Conservation (phyloP, 345 rosid species). For the Salix arbutifolia region DNA sequence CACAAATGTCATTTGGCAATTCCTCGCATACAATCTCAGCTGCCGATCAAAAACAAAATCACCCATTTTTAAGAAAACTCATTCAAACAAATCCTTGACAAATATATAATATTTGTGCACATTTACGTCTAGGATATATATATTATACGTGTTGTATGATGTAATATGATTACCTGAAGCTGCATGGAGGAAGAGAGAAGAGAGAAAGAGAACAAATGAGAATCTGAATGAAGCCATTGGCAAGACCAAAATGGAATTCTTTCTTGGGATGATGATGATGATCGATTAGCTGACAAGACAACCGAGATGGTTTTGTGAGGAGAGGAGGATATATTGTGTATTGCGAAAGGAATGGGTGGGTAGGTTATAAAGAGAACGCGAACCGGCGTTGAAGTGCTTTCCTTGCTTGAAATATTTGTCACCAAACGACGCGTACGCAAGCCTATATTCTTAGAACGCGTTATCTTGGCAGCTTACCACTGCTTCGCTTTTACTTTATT, state of each 20-base stretch:
- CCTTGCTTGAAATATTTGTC: neutral
- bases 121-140: too few species aligned
- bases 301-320: slow-evolving; percentile 11
- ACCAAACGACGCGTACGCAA: neutral
- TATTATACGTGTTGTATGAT: neutral
- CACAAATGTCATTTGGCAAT: slow-evolving; percentile 59
- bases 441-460: neutral
- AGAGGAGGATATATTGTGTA: neutral
- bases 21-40: slow-evolving; percentile 67
- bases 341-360: neutral
- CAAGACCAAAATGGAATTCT: neutral
- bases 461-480: neutral
- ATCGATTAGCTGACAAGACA: neutral
- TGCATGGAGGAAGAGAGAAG: slow-evolving; percentile 58
- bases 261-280: neutral
- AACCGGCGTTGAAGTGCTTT: neutral
- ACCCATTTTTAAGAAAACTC: neutral
- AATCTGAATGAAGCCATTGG: slow-evolving; percentile 59
- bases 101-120: too few species aligned
- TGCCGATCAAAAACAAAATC: slow-evolving; percentile 10
- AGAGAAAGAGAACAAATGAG: slow-evolving; percentile 44
- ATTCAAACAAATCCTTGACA: neutral
- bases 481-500: neutral
- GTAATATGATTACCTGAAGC: slow-evolving; percentile 43
- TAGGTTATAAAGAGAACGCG: slow-evolving; percentile 1